These are phyloP conservation scores for Colletotrichum scovillei DNA, from an alignment of 2,329 filamentous ascomycete species.

Conservation along the genomic window DNA sequence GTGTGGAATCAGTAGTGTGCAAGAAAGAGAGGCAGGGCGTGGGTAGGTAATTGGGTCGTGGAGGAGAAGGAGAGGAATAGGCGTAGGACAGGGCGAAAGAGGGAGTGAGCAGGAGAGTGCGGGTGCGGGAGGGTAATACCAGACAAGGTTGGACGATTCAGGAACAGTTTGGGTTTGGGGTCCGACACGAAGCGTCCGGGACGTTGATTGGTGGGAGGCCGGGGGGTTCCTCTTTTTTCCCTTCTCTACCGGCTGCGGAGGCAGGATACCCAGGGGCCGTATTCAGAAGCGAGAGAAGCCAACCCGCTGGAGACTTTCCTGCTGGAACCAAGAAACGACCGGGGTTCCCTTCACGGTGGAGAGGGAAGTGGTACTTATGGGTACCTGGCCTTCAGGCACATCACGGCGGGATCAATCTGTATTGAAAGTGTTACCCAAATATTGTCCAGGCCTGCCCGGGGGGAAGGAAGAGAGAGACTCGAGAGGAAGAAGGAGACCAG, in stretches of 20 bases:
- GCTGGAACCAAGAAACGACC: not conserved
- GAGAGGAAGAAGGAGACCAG: not conserved
- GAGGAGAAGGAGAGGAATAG: slow-evolving; percentile 11
- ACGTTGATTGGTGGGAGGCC: slow-evolving; percentile 19
- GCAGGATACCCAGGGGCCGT: slow-evolving; percentile 14
- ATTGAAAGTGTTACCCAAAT: not conserved
- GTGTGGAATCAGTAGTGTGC: not conserved
- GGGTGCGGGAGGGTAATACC: slow-evolving; percentile 32
- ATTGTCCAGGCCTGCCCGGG: too few relatives aligned
- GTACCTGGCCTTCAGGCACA: not conserved
- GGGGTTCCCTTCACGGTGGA: not conserved
- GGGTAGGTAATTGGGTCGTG: not conserved
- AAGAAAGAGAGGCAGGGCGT: not conserved
- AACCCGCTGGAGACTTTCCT: slow-evolving; percentile 15
- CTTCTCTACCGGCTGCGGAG: slow-evolving; percentile 13
- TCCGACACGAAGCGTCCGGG: slow-evolving; percentile 30
- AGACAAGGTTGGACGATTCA: slow-evolving; percentile 36
- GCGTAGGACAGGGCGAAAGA: slow-evolving; percentile 1
- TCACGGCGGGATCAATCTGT: not conserved
- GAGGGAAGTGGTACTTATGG: not conserved
- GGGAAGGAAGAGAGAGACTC: too few relatives aligned
- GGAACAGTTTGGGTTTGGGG: slow-evolving; percentile 36
- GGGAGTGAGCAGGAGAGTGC: slow-evolving; percentile 18
- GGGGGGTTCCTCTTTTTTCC: slow-evolving; percentile 3
- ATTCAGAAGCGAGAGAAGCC: slow-evolving; percentile 13